Base-by-base conservation (phyloP, 2,329 filamentous ascomycete genomes). In the Trichoderma koningiopsis region DNA sequence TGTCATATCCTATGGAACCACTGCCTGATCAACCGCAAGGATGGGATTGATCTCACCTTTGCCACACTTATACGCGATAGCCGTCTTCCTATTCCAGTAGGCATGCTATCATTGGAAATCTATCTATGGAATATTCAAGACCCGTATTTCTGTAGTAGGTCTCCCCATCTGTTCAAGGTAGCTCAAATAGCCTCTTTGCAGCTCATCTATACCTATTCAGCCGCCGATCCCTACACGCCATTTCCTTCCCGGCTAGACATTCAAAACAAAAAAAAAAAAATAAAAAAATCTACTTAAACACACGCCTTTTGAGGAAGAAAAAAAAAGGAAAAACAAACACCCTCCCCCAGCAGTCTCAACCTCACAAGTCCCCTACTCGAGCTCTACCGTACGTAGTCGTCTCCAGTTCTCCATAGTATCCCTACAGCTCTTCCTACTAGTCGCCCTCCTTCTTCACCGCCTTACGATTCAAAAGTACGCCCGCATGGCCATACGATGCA, bases 1-100 rank as follows among this genome's bases (percentile, higher is more conserved):
- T 14, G 5, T 14, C 55, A 58, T 14, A 22, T 31, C 29, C 27
- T 43, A 56, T 22, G 29, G 33, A 55, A n/a, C 47, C 22, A 57
- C 52, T n/a, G 29, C 52, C 24, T 47, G 62, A 65, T 65, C 35
- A 64, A 64, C 61, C 61, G 49, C 61, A 55, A 31, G 61, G 61
- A 64, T 64, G 35, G 35, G 16, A 40, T 35, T 27, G n/a, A 40
- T 64, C 61, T 31, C 31, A 24, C 52, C 40, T 27, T 52, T 31
- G 22, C 59, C 40, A 37, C 60, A 43, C 16, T 6, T 61, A 5
- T 33, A 31, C 37, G 29, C 58, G 40, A 49, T 49, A 61, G 22
- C 16, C 27, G 33, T 60, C 47, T 49, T 60, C 47, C 22, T 55
- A 27, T 29, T 16, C 22, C 29, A 55, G 52, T 7, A 55, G 29